Evolutionary conservation across 805 yeast genomes (phyloP).

Genomic region (Candida sakaeoensis): DNA sequence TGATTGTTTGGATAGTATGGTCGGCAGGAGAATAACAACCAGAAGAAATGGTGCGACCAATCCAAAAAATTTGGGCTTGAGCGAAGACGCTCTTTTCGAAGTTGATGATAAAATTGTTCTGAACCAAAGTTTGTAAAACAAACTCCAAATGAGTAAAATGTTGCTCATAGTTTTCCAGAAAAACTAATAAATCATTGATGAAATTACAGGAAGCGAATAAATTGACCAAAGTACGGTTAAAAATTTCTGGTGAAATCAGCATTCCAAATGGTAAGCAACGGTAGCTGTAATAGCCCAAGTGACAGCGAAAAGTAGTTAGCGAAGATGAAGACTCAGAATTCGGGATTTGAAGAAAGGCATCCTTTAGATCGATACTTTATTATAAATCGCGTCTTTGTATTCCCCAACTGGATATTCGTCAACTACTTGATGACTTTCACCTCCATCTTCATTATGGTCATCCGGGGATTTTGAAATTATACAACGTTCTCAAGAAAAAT

Average conservation of each 20-base stretch:
- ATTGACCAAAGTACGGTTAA: background rate
- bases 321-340: background rate
- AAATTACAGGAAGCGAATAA: background rate
- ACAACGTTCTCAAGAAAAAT: background rate
- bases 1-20: background rate
- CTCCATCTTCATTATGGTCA: background rate
- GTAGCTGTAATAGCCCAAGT: background rate
- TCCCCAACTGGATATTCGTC: background rate
- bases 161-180: conserved; percentile 1
- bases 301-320: background rate
- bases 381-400: background rate
- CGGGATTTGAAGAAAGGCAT: background rate
- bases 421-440: background rate
- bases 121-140: background rate
- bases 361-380: background rate
- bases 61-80: background rate
- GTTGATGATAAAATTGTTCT: background rate
- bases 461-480: background rate
- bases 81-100: background rate
- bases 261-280: background rate
- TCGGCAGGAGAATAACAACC: background rate
- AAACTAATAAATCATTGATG: background rate
- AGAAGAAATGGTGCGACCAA: background rate
- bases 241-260: background rate
- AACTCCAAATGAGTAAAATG: background rate